phyloP scores from a whole-genome alignment of 2,329 filamentous ascomycete species.

The Fusarium mexicanum region DNA sequence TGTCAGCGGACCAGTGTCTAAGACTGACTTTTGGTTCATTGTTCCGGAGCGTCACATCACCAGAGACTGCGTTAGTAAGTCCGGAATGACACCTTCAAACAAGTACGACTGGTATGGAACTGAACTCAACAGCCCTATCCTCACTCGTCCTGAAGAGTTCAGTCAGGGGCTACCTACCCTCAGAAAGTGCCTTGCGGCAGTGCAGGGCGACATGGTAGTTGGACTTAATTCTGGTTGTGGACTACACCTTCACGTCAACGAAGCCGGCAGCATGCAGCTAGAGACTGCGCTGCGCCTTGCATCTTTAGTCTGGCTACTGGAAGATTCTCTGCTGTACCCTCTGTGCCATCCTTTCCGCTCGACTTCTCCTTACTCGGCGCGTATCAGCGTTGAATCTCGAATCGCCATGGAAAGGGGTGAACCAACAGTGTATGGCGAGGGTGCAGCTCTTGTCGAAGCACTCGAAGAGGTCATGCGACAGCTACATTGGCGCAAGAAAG shows the following conservation, averaged over 20 bases:
- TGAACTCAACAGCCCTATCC: conserved; percentile 43
- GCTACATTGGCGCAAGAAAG: conserved; percentile 17
- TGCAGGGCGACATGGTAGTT: conserved; percentile 33
- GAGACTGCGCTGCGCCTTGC: conserved; percentile 30
- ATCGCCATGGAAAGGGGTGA: conserved; percentile 16
- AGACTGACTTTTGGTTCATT: conserved; percentile 35
- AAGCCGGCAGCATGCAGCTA: conserved; percentile 23
- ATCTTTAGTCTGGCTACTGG: conserved; percentile 38
- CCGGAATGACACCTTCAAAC: conserved; percentile 23
- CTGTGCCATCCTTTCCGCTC: conserved; percentile 39
- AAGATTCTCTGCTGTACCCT: conserved; percentile 34
- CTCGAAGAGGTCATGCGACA: neutral
- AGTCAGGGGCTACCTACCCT: conserved; percentile 33
- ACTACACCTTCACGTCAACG: conserved; percentile 42
- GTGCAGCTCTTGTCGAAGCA: neutral
- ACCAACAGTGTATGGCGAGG: conserved; percentile 14
- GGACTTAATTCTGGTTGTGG: conserved; percentile 42
- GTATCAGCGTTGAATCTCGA: conserved; percentile 32
- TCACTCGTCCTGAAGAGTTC: conserved; percentile 32
- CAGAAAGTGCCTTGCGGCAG: conserved; percentile 20
- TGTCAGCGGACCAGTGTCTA: neutral
- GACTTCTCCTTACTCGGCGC: conserved; percentile 27
- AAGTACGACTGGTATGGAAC: conserved; percentile 39
- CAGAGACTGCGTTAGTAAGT: conserved; percentile 21
- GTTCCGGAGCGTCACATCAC: conserved; percentile 38